Conservation (phyloP, 306 rosid species). For the Albizia julibrissin region DNA sequence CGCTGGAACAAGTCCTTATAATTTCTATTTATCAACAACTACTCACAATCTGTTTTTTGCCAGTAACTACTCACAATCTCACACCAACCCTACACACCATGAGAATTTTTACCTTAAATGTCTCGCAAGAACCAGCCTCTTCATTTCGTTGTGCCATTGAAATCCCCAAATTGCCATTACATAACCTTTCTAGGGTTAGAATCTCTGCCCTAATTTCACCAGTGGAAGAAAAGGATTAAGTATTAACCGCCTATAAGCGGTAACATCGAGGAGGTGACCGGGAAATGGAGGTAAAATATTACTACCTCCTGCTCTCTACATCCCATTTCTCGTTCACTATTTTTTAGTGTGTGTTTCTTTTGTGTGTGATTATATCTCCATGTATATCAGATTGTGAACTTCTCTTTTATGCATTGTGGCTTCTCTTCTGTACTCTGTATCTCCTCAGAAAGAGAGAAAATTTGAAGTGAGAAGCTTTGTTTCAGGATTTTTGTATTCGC, state of each 20-base stretch:
- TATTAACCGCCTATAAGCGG: conserved; percentile 58
- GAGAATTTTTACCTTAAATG: background rate
- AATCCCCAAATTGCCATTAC: conserved; percentile 32
- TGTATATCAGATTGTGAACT: conserved; percentile 40
- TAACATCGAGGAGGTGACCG: conserved; percentile 47
- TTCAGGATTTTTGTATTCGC: conserved; percentile 36
- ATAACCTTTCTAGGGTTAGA: background rate
- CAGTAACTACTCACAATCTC: conserved; percentile 39
- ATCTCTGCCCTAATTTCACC: conserved; percentile 44
- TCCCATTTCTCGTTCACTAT: conserved; percentile 29
- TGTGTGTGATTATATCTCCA: background rate
- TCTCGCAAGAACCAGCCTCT: background rate
- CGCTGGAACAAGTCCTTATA: conserved; percentile 9
- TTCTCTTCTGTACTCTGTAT: conserved; percentile 35
- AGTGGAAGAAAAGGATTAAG: background rate
- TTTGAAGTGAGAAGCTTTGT: conserved; percentile 24
- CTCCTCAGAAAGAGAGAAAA: conserved; percentile 45
- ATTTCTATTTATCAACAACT: conserved; percentile 43
- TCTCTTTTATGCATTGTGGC: conserved; percentile 21
- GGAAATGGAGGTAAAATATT: conserved; percentile 31
- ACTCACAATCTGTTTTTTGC: conserved; percentile 34
- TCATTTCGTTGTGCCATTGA: background rate
- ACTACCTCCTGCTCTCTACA: conserved; percentile 20
- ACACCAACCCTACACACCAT: conserved; percentile 33
- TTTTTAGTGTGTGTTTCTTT: background rate